Conservation (phyloP, 2,329 filamentous ascomycete genomes). For the Sclerotinia sclerotiorum region DNA sequence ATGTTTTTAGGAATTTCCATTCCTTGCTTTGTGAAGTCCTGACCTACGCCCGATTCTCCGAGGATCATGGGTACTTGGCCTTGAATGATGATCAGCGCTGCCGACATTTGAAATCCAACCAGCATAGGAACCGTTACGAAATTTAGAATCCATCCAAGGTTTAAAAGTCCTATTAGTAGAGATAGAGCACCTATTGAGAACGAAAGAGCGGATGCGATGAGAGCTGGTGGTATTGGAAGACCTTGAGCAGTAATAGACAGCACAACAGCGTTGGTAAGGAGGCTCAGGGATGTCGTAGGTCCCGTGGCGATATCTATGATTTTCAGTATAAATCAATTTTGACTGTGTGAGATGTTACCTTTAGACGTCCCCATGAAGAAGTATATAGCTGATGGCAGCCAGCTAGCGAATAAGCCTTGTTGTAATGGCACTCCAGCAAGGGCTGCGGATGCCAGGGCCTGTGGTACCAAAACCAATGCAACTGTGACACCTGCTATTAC, state of each 20-base stretch:
- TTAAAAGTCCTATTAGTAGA: conserved; percentile 59
- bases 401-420: conserved; percentile 59
- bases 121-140: conserved; percentile 66
- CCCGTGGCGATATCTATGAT: conserved; percentile 59
- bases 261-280: conserved; percentile 60
- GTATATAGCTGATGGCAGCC: conserved; percentile 57
- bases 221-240: conserved; percentile 34
- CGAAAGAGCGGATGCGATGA: conserved; percentile 61
- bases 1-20: not conserved
- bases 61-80: conserved; percentile 62
- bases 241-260: conserved; percentile 53
- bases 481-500: conserved; percentile 61
- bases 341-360: conserved; percentile 43
- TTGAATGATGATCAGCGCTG: conserved; percentile 63
- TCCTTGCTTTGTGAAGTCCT: not conserved
- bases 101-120: conserved; percentile 64
- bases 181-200: conserved; percentile 63
- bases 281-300: conserved; percentile 63
- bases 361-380: conserved; percentile 63
- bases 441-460: conserved; percentile 61
- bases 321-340: conserved; percentile 18
- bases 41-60: conserved; percentile 39
- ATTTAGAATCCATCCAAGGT: conserved; percentile 64
- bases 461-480: conserved; percentile 60
- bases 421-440: conserved; percentile 62